Evolutionary conservation across 2,329 filamentous ascomycete genomes (phyloP).

Genomic region (Colletotrichum siamense): DNA sequence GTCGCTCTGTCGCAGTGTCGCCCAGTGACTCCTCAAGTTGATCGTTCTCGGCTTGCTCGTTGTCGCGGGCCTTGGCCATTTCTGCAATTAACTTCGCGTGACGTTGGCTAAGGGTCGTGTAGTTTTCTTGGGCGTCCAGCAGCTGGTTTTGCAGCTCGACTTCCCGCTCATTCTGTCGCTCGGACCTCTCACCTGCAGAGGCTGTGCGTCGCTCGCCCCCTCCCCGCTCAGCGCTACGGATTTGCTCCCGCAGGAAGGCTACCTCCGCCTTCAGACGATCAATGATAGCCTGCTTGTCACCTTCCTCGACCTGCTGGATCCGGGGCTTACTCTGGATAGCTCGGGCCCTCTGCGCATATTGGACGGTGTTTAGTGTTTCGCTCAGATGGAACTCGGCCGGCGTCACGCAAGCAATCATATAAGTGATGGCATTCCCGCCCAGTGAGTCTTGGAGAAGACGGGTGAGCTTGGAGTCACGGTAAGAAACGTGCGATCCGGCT

Average conservation of each 20-base stretch:
- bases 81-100: constrained; percentile 96
- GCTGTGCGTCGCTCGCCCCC: constrained; percentile 59
- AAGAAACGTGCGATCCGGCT: constrained; percentile 89
- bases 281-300: constrained; percentile 92
- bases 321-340: constrained; percentile 97
- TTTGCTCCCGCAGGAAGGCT: constrained; percentile 90
- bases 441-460: constrained; percentile 94
- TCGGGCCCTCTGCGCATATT: constrained; percentile 94
- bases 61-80: constrained; percentile 84
- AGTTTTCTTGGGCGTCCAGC: constrained; percentile 92
- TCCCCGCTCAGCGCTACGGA: constrained; percentile 78
- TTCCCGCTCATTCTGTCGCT: constrained; percentile 84
- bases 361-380: constrained; percentile 95
- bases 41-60: constrained; percentile 65
- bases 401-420: constrained; percentile 99
- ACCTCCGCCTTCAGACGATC: constrained; percentile 94
- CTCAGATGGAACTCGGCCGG: constrained; percentile 96
- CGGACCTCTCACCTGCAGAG: constrained; percentile 69
- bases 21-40: constrained; percentile 68
- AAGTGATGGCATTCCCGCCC: constrained; percentile 96
- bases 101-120: constrained; percentile 86
- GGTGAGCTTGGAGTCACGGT: constrained; percentile 96
- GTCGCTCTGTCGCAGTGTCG: constrained; percentile 82
- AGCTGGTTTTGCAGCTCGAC: constrained; percentile 92
- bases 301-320: constrained; percentile 92